Evolutionary conservation across 768 basidiomycete genomes (phyloP), one percentile per base, ranked within the genome.

Genomic region (Lactarius hengduanensis): DNA sequence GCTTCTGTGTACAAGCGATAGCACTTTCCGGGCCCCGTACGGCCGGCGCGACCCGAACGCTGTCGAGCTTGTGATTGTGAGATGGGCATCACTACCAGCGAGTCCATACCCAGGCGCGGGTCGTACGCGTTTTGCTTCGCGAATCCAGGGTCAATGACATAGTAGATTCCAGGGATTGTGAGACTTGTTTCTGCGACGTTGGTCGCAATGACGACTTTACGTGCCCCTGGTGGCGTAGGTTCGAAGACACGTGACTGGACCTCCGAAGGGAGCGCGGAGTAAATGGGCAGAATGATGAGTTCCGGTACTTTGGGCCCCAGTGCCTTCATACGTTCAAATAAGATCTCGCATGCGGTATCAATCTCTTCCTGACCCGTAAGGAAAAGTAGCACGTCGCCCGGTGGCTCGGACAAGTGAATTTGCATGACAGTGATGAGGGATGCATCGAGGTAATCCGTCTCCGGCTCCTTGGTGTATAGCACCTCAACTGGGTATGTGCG

Each of bases 381-480:
- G 86, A 99, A 99, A 50, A 99, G 88, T 2, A 99, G 84, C 71
- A 99, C 82, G 74, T 98, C 97, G 61, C 97, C 97, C 2, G 94
- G 92, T 38, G 97, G 97, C 73, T 99, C 96, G 56, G 96, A 97
- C 38, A 99, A 84, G 76, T 99, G 97, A 66, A 99, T 99, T 77
- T 99, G 97, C 92, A 98, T 96, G 74, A 99, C 91, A 4, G 97
- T 98, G 72, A 98, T 98, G 68, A 99, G 89, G 28, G 96, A 95
- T 0, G 96, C 96, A 71, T 98, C 97, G 64, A 99, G 86, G 77
- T 99, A 99, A 77, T 99, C 97, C 26, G 85, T 84, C 77, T 98
- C 97, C 0, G 97, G 97, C 73, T 99, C 97, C 76, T 98, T 98
- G 71, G 96, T 98, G 79, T 98, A 99, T n/a, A 98, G 81, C 36